Conservation (phyloP, 495 filamentous ascomycete species). For the Penicillium bialowiezense region DNA sequence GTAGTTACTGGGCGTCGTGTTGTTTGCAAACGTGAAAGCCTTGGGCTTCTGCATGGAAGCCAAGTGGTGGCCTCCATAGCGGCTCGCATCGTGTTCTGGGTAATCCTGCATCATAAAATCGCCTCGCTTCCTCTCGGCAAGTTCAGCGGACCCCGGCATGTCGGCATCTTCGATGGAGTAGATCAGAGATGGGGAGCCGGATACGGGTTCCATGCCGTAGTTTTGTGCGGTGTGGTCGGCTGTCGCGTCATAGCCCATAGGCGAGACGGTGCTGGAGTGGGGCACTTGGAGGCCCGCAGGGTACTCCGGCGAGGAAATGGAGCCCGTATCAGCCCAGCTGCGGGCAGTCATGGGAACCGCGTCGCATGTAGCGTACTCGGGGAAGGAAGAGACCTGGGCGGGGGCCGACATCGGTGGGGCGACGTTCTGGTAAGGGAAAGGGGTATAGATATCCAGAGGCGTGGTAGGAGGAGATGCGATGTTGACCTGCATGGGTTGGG, state of each 20-base stretch:
- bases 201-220: constrained; percentile 24
- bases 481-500: constrained; percentile 46
- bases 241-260: constrained; percentile 33
- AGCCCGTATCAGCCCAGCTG: constrained; percentile 40
- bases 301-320: constrained; percentile 44
- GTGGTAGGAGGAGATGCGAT: constrained; percentile 48
- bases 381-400: constrained; percentile 41
- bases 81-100: constrained; percentile 40
- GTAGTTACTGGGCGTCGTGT: constrained; percentile 41
- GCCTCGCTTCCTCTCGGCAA: constrained; percentile 30
- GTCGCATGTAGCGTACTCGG: constrained; percentile 37
- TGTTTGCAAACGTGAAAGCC: constrained; percentile 43
- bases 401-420: constrained; percentile 47
- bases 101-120: constrained; percentile 47
- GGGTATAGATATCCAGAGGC: constrained; percentile 39
- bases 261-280: constrained; percentile 35
- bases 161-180: constrained; percentile 37
- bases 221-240: constrained; percentile 26
- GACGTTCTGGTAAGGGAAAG: constrained; percentile 37
- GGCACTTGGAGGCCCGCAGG: constrained; percentile 30
- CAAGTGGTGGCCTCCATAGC: constrained; percentile 39
- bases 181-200: constrained; percentile 36
- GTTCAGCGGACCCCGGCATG: constrained; percentile 23
- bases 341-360: constrained; percentile 33
- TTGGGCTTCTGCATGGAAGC: constrained; percentile 37